Conservation (phyloP, 441 rosid genomes). For the Erodium texanum region DNA sequence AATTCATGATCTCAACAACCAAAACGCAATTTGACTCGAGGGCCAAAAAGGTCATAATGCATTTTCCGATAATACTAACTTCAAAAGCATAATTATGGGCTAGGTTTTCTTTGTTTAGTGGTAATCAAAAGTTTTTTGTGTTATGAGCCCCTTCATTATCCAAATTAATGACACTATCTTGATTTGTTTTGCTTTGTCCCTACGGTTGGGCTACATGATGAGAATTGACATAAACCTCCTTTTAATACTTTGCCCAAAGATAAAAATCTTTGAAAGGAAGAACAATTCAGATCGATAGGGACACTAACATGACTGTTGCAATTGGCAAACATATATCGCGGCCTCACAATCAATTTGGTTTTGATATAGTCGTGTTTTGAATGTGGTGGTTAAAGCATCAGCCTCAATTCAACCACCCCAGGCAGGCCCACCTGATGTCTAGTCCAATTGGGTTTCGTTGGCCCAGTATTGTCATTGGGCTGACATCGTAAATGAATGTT, state of each 20-base stretch:
- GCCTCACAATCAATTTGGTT: background rate
- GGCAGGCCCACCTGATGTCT: background rate
- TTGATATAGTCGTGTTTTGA: background rate
- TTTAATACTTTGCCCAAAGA: background rate
- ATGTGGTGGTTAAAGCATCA: slow-evolving; percentile 5
- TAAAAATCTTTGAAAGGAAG: too few relatives aligned
- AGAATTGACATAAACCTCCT: background rate
- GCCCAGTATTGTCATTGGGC: background rate
- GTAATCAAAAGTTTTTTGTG: too few relatives aligned
- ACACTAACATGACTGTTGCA: too few relatives aligned
- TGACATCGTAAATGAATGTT: too few relatives aligned
- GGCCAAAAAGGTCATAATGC: slow-evolving; percentile 13
- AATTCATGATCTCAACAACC: too few relatives aligned
- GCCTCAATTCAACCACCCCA: background rate
- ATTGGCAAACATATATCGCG: background rate
- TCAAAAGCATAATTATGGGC: slow-evolving; percentile 15
- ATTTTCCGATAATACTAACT: slow-evolving; percentile 17
- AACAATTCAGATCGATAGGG: too few relatives aligned
- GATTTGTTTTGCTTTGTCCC: background rate
- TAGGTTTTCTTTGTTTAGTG: slow-evolving; percentile 7
- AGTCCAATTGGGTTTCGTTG: background rate
- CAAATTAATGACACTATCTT: background rate
- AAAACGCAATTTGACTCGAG: too few relatives aligned
- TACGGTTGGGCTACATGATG: background rate
- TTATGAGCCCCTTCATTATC: too few relatives aligned